Evolutionary conservation across 2,329 filamentous ascomycete genomes (phyloP), one percentile per base, ranked within the genome.

Genomic region (Coniochaeta ligniaria): DNA sequence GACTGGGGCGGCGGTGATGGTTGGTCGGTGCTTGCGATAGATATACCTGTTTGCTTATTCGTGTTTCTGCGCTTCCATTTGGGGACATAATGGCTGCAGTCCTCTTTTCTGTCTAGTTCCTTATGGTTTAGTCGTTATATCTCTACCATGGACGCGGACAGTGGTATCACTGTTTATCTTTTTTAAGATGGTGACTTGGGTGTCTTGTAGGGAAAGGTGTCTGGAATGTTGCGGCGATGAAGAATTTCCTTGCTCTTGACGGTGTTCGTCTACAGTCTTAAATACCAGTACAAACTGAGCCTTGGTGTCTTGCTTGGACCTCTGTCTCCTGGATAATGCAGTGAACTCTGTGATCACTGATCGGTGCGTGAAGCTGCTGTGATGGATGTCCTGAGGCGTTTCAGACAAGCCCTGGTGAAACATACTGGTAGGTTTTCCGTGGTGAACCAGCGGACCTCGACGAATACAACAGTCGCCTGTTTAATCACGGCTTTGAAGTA

Each of bases 41-140:
- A 59, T 60, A 62, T 54, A 35, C 47, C 28, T 33, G 50, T 45
- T 60, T 63, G 31, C 58, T 56, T 57, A 26, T 59, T 54, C 20
- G 6, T 12, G 6, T 41, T 9, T 47, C 3, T 24, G 43, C 20
- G 11, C 43, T 6, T 47, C 22, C 12, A 36, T 36, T 14, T 36
- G 6, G 35, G 35, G 14, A 43, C 11, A 24, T 47, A 47, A 24
- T 47, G 43, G 43, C 24, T 24, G 20, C 20, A 12, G 43, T 47
- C 20, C 24, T 47, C 43, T 24, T 47, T 47, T 20, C 35, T 36
- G 35, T 36, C 35, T 36, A 7, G 35, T 14, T 14, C 12, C 35
- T 14, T 8, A 5, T 36, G 35, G 35, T 36, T 14, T 9, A 36
- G 35, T 36, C 3, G 3, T 36, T 36, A 14, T 9, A 36, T 36